Base-by-base conservation (phyloP, 805 yeast genomes). In the Maudiozyma saulgeensis region DNA sequence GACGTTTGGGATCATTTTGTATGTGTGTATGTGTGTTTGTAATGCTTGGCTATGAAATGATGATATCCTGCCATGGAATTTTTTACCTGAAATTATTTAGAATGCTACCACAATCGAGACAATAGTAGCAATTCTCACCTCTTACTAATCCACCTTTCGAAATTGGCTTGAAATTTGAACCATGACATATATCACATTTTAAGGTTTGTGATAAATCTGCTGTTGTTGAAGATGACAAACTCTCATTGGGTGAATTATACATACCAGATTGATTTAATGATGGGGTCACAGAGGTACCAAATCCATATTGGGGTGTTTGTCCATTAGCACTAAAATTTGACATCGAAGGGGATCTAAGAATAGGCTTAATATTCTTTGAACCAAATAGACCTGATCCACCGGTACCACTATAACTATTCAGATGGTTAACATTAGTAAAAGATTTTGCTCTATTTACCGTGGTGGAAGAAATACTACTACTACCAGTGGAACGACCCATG, bases 51-150 rank as follows among this genome's bases (percentile, higher is more conserved):
- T 28, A 9, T 28, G 3, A 11, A 11, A 28, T 28, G 32, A 13
- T n/a, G 18, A 35, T 6, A 35, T 35, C 11, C 16, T 35, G 5
- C 18, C 18, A 13, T 3, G 26, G 4, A 3, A 6, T 6, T 15
- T 47, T 9, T 39, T 45, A 56, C 28, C 61, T 52, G 26, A 57
- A 54, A 25, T 52, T 57, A 32, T 53, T 57, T 6, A 55, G 44
- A 6, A 53, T 40, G 7, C 50, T 53, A 12, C 58, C 58, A 42
- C 58, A 55, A 44, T 55, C 58, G 7, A 18, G 28, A 41, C 58
- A 55, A 19, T 48, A 51, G 25, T 49, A 46, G 6, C 50, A 47
- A 9, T 31, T 44, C 9, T 51, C 48, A 5, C 43, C 21, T 19
- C 45, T 51, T 19, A 47, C 43, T 23, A 34, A 12, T n/a, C 37